Base-by-base conservation (phyloP, 2,329 filamentous ascomycete genomes). In the Alternaria alternata region DNA sequence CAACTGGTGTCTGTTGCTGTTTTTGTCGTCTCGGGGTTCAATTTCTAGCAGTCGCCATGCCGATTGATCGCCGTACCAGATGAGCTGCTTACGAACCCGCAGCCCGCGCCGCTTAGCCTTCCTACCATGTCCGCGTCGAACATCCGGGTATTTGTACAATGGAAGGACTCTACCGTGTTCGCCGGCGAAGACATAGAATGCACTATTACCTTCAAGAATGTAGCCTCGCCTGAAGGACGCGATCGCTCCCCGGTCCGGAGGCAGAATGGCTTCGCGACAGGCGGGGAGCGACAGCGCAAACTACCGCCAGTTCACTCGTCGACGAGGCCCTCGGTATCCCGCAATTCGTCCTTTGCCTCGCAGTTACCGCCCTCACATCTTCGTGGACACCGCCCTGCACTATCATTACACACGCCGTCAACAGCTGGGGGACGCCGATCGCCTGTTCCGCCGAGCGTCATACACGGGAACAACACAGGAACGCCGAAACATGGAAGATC, bases 131-230 rank as follows among this genome's bases (percentile, higher is more conserved):
- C 66, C 62, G 54, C 68, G 52, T 78, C 75, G 68, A 94, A 96
- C 83, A 93, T 99, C 78, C 91, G 94, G 79, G 94, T 97, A 80
- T 97, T 94, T 79, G 92, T 99, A 79, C 89, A 90, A 82, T 99
- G 94, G 91, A 91, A 93, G 78, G 92, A 96, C 76, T 89, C 94
- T 79, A 94, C 92, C 63, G 92, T 99, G 72, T 99, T 98, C 81
- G 92, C 95, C 58, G 95, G 95, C 80, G 95, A 99, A 84, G 91
- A 97, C 75, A 87, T 98, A 75, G 92, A 94, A 81, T 98, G 95
- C 81, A 93, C 90, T 68, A 96, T 99, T 78, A 97, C 92, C 51
- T 99, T 99, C 82, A 94, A 91, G 81, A 99, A 99, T 78, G 86
- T 94, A 51, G 83, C 86, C 30, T 78, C 73, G 64, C 85, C 87